Evolutionary conservation across 352 stramenopile species (phyloP).

Genomic region (Phytophthora parvispora): DNA sequence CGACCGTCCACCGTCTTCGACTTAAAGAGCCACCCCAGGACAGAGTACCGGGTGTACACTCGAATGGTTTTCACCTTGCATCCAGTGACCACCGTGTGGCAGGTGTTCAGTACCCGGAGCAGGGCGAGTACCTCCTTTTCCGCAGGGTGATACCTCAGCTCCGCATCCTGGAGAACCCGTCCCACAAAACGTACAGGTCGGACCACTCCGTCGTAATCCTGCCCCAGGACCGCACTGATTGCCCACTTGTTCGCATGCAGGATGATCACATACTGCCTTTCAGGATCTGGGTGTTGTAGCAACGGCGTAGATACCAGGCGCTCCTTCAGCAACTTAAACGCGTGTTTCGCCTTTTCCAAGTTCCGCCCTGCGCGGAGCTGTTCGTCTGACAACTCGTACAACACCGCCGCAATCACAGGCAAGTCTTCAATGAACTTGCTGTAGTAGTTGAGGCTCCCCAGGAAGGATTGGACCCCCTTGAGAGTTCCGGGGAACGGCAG

Average conservation of each 20-base stretch:
- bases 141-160: constrained; percentile 1
- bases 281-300: constrained; percentile 16
- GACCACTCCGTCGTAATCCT: constrained; percentile 35
- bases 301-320: constrained; percentile 21
- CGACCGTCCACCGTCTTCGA: neutral
- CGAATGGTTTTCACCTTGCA: neutral
- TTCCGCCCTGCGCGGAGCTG: constrained; percentile 14
- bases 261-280: constrained; percentile 29
- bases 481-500: constrained; percentile 15
- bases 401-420: neutral
- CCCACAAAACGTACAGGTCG: constrained; percentile 30
- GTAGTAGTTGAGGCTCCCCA: constrained; percentile 30
- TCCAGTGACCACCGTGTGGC: constrained; percentile 4
- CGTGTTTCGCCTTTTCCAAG: constrained; percentile 18
- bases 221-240: constrained; percentile 29
- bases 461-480: constrained; percentile 7
- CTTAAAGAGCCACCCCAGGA: constrained; percentile 6
- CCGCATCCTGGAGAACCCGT: constrained; percentile 5
- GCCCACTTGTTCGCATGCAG: constrained; percentile 31
- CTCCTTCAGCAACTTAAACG: constrained; percentile 41
- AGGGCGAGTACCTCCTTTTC: constrained; percentile 1
- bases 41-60: constrained; percentile 9
- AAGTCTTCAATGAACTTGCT: constrained; percentile 37
- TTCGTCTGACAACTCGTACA: constrained; percentile 11
- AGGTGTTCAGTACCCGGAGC: constrained; percentile 8